Conservation (phyloP, 768 basidiomycete genomes). For the Lyophyllum shimeji region DNA sequence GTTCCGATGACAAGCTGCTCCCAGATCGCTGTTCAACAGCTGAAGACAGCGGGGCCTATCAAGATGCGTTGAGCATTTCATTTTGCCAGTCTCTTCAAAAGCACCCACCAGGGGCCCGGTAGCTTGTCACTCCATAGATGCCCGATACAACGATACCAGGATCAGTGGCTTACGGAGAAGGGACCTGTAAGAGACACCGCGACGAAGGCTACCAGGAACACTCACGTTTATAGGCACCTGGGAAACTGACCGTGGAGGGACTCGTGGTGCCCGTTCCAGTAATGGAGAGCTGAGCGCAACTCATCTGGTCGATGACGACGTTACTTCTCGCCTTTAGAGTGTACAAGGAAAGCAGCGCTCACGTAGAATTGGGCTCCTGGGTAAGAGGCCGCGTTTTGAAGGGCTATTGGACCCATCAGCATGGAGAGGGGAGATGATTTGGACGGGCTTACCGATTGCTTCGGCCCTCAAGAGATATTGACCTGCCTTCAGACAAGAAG, state of each 20-base stretch:
- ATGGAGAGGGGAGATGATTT: background rate
- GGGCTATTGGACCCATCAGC: conserved; percentile 17
- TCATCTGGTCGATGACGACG: conserved; percentile 16
- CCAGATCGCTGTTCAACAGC: conserved; percentile 21
- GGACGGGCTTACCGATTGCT: conserved; percentile 32
- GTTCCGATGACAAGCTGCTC: background rate
- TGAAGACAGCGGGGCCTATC: conserved; percentile 30
- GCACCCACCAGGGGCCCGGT: conserved; percentile 13
- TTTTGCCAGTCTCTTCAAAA: background rate
- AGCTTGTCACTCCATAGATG: conserved; percentile 24
- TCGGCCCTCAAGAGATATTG: conserved; percentile 44
- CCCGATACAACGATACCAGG: conserved; percentile 31
- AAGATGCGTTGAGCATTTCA: no score
- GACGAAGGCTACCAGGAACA: background rate
- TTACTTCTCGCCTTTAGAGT: no score
- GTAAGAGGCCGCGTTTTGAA: conserved; percentile 29
- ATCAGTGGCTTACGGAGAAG: conserved; percentile 16
- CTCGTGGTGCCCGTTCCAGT: conserved; percentile 2
- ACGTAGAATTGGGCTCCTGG: conserved; percentile 47
- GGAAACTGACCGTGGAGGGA: conserved; percentile 5
- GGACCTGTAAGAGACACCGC: background rate
- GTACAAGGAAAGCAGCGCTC: conserved; percentile 4
- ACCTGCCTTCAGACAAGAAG: conserved; percentile 37
- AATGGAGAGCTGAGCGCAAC: conserved; percentile 21
- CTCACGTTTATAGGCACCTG: conserved; percentile 1